Conservation (phyloP, 495 filamentous ascomycete species). For the Margaritispora aquatica region DNA sequence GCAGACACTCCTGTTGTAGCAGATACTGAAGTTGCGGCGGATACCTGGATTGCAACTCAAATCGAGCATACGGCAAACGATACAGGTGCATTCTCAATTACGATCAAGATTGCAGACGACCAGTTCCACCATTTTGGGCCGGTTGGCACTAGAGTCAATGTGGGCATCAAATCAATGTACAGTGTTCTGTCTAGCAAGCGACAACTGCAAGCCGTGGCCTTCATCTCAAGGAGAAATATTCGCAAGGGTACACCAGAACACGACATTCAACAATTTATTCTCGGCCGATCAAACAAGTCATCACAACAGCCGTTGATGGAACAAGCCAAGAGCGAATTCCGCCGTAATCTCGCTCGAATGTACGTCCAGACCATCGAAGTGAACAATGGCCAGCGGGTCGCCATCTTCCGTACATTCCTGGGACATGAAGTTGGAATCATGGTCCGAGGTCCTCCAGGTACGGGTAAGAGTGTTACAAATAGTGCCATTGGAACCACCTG, state of each 20-base stretch:
- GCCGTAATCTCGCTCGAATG: neutral
- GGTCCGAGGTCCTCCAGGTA: neutral
- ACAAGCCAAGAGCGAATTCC: neutral
- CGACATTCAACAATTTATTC: neutral
- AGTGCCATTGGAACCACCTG: neutral
- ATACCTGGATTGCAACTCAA: too few relatives aligned
- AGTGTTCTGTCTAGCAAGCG: neutral
- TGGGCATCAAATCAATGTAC: neutral
- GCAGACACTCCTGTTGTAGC: too few relatives aligned
- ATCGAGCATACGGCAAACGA: too few relatives aligned
- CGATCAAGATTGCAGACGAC: neutral
- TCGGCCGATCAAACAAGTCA: neutral
- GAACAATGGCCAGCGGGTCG: neutral
- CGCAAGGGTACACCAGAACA: neutral
- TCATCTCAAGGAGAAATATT: neutral
- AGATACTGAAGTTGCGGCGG: too few relatives aligned
- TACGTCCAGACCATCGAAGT: neutral
- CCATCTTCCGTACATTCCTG: neutral
- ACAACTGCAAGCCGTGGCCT: neutral
- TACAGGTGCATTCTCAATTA: neutral
- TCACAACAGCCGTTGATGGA: neutral
- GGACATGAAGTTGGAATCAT: neutral
- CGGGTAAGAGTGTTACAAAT: neutral
- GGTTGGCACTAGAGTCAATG: neutral
- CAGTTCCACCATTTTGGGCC: neutral